Evolutionary conservation across 2,329 filamentous ascomycete species (phyloP), one percentile per base, ranked within the genome.

Genomic region (Aspergillaceae sp.): DNA sequence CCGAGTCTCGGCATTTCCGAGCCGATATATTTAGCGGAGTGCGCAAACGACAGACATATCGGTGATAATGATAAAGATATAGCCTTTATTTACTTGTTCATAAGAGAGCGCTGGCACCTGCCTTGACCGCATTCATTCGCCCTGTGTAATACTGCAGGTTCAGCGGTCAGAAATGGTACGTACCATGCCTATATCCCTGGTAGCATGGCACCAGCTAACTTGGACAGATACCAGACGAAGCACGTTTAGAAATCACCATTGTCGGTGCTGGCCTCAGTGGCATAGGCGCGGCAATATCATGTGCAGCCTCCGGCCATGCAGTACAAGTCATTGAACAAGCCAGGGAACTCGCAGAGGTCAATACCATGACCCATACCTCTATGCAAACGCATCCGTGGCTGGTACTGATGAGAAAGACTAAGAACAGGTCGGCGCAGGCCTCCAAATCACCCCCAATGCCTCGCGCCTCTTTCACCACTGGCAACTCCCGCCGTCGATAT

Each of bases 391-490:
- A 3, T 26, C n/a, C 3, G 11, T n/a, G 5, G 5, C 26, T 36
- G 63, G 4, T 19, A 19, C 19, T 19, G 19, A 19, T 19, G 19
- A 19, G 19, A 19, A 2, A 19, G 19, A 19, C 1, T 19, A 19
- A 19, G 19, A 19, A 19, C 74, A 77, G 48, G 70, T 78, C 50
- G 82, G 86, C 9, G 85, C 87, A 56, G 83, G 84, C 3, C 72
- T 86, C 5, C 81, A 84, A 61, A 80, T 65, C 36, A 62, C 59
- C 3, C 62, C 62, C 1, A 65, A 65, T 43, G 58, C 59, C 7
- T 63, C 61, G 1, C 59, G 58, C 1, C 55, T 65, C 6, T 52
- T 65, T 44, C 47, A 54, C 4, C 48, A 61, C 45, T 65, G 62
- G 62, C 40, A 55, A 3, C 54, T 64, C 0, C 52, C 55, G 0